Conservation (phyloP, 495 filamentous ascomycete genomes). For the Hypoxylon lienhwacheense region DNA sequence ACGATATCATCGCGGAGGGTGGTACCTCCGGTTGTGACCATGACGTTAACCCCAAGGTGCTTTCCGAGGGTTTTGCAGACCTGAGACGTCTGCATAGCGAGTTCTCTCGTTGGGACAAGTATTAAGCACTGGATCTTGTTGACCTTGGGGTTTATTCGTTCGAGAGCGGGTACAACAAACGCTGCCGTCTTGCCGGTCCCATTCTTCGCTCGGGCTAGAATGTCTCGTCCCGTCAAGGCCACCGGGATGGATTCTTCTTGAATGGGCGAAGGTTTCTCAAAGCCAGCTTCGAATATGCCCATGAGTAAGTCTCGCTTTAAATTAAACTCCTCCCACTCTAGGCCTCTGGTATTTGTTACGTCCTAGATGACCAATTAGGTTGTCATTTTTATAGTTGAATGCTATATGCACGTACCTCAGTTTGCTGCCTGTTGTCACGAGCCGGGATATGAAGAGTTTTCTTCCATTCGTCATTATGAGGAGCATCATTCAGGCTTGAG, state of each 20-base stretch:
- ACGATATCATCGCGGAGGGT: conserved; percentile 96
- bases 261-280: conserved; percentile 97
- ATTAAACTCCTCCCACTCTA: conserved; percentile 96
- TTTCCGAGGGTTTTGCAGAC: conserved; percentile 98
- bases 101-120: conserved; percentile 92
- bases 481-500: conserved; percentile 65
- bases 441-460: conserved; percentile 72
- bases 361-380: conserved; percentile 59
- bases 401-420: conserved; percentile 67
- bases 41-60: conserved; percentile 95
- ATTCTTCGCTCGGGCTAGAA: conserved; percentile 95
- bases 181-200: conserved; percentile 98
- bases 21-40: conserved; percentile 97
- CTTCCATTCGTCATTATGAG: conserved; percentile 72
- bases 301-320: conserved; percentile 94
- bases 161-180: conserved; percentile 93
- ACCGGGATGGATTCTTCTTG: conserved; percentile 99
- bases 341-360: conserved; percentile 94
- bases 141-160: conserved; percentile 93
- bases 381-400: neutral
- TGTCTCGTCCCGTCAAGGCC: conserved; percentile 90
- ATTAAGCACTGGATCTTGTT: conserved; percentile 95
- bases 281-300: conserved; percentile 98
- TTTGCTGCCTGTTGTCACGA: conserved; percentile 88
- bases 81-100: conserved; percentile 98